phyloP scores from a whole-genome alignment of 352 stramenopile genomes.

The Plasmopara muralis region DNA sequence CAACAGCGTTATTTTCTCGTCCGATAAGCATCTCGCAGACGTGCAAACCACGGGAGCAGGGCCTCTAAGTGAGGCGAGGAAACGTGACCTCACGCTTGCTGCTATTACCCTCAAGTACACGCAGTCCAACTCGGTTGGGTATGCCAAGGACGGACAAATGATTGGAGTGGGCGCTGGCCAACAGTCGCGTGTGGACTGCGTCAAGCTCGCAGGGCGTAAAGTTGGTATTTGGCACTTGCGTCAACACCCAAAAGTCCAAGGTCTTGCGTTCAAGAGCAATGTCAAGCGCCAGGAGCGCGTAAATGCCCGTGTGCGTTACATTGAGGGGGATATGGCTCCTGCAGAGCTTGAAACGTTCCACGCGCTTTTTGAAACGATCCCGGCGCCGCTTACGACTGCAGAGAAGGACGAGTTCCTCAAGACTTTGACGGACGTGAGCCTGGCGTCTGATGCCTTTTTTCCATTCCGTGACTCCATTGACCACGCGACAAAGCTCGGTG shows the following conservation, averaged over 20 bases:
- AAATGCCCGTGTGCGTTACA: conserved; percentile 99
- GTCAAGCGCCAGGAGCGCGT: conserved; percentile 99
- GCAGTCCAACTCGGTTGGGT: conserved; percentile 98
- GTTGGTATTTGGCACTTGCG: conserved; percentile 97
- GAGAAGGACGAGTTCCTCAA: conserved; percentile 96
- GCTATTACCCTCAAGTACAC: conserved; percentile 99
- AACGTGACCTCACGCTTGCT: conserved; percentile 97
- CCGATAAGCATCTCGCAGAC: conserved; percentile 87
- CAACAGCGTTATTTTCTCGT: conserved; percentile 95
- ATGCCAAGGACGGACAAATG: conserved; percentile 99
- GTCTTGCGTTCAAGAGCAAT: conserved; percentile 94
- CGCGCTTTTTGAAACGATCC: conserved; percentile 91
- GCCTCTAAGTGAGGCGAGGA: conserved; percentile 86
- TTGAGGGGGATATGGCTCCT: conserved; percentile 97
- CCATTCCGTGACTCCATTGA: conserved; percentile 99
- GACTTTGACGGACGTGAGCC: conserved; percentile 84
- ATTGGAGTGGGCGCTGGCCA: conserved; percentile 99
- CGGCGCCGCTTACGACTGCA: conserved; percentile 88
- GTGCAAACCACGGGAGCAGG: conserved; percentile 87
- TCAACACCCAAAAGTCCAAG: conserved; percentile 95
- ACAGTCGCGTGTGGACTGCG: conserved; percentile 98
- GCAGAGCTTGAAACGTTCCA: conserved; percentile 95
- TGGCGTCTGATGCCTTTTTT: conserved; percentile 99
- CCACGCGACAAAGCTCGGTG: conserved; percentile 92
- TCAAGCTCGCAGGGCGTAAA: conserved; percentile 99